Evolutionary conservation across 345 rosid species (phyloP).

Genomic region (Kandelia obovata): DNA sequence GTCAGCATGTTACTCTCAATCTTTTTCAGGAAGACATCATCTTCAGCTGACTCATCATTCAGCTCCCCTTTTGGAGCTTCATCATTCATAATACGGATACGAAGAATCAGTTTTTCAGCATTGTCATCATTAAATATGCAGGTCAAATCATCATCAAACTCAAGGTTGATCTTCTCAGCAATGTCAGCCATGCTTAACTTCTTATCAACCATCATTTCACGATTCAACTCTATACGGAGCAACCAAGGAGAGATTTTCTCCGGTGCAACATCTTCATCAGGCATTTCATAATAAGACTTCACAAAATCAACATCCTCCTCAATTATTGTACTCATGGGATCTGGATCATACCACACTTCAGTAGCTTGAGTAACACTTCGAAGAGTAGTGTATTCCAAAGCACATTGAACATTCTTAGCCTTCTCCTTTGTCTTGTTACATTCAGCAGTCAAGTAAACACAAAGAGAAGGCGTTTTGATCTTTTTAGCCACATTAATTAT

Average conservation of each 20-base stretch:
- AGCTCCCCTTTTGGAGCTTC: slow-evolving; percentile 88
- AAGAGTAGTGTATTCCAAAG: slow-evolving; percentile 92
- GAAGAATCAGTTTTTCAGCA: slow-evolving; percentile 85
- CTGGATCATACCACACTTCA: slow-evolving; percentile 98
- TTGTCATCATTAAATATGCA: slow-evolving; percentile 96
- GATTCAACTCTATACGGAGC: slow-evolving; percentile 93
- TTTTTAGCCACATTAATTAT: slow-evolving; percentile 94
- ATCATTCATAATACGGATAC: slow-evolving; percentile 91
- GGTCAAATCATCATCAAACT: slow-evolving; percentile 86
- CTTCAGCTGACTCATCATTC: slow-evolving; percentile 90
- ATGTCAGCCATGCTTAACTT: slow-evolving; percentile 94
- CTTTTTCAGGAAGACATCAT: slow-evolving; percentile 94
- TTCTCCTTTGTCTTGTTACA: slow-evolving; percentile 76
- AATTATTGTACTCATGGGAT: slow-evolving; percentile 85
- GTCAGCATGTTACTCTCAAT: slow-evolving; percentile 96
- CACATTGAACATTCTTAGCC: slow-evolving; percentile 96
- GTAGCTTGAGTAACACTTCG: slow-evolving; percentile 95
- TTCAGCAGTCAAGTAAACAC: slow-evolving; percentile 73
- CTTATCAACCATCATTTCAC: slow-evolving; percentile 99
- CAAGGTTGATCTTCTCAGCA: slow-evolving; percentile 92
- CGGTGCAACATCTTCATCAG: slow-evolving; percentile 91
- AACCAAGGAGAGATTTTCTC: slow-evolving; percentile 98
- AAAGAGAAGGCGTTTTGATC: slow-evolving; percentile 90
- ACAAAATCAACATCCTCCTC: slow-evolving; percentile 93
- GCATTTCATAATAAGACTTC: slow-evolving; percentile 95